Conservation (phyloP, 768 basidiomycete species). For the Suillus tomentosus region DNA sequence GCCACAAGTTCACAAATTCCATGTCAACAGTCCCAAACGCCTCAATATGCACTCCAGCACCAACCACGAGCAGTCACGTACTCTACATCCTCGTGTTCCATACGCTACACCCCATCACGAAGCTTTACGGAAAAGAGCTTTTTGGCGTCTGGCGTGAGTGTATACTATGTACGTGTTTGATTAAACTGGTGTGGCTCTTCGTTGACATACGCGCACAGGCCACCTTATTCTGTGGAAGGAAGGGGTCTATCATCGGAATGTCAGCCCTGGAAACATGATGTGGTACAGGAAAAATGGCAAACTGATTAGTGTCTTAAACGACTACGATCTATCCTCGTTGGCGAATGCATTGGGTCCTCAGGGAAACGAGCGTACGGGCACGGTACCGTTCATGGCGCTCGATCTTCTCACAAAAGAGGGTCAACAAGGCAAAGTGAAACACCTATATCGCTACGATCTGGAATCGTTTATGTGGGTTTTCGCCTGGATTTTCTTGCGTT, state of each 20-base stretch:
- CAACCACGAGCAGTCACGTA: neutral
- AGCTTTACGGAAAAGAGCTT: neutral
- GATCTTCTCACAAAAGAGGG: neutral
- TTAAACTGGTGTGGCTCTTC: neutral
- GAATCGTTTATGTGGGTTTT: neutral
- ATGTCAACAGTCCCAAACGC: neutral
- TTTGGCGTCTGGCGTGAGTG: neutral
- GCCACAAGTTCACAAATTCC: neutral
- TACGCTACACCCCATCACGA: neutral
- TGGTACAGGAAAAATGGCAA: neutral
- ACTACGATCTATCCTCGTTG: neutral
- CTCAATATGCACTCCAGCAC: neutral
- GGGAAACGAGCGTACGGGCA: neutral
- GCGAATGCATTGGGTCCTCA: neutral
- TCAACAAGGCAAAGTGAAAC: neutral
- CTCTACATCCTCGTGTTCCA: conserved; percentile 2
- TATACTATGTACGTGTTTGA: neutral
- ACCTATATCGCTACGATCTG: neutral
- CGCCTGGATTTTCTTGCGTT: neutral
- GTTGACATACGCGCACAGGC: neutral
- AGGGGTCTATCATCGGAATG: neutral
- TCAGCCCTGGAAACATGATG: neutral
- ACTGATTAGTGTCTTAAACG: neutral
- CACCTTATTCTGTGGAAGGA: neutral
- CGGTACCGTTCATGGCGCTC: neutral